Evolutionary conservation across 2,329 filamentous ascomycete species (phyloP), one percentile per base, ranked within the genome.

Genomic region (Truncatella angustata): DNA sequence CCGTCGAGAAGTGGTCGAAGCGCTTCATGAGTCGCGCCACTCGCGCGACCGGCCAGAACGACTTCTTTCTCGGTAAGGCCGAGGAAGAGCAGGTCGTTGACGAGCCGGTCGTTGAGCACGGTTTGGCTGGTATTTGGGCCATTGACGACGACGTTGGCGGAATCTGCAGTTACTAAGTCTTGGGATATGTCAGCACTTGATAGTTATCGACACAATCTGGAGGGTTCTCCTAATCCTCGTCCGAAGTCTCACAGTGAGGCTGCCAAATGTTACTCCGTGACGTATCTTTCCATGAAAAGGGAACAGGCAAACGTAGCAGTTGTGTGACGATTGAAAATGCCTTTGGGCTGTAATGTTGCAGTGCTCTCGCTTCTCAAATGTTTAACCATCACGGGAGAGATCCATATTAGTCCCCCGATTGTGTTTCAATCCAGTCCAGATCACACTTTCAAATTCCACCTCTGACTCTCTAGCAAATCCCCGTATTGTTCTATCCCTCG

Each of bases 121-220:
- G 92, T 0, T 73, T 97, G 49, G 91, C 91, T 5, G 90, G 90
- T 2, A 87, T 84, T 0, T 97, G 92, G 92, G 88, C 85, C n/a
- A 86, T 94, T 65, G 90, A 95, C 62, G 90, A 96, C 53, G 81
- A 83, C 56, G 85, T 85, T 48, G 91, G 84, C 4, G 84, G 82
- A 0, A 80, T 84, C 28, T 84, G 81, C 61, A 73, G 74, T 52
- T 81, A 80, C 55, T 84, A 49, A 24, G 11, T n/a, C 23, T 16
- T 30, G 24, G 40, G 21, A 44, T 44, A 5, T 26, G 12, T 7
- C 16, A 21, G 6, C 21, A 24, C 28, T 44, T 44, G 40, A 44
- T 44, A 44, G 40, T 44, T 23, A 44, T 26, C 28, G 21, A 21
- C n/a, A 36, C 18, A 21, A 16, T 18, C 23, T 24, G 23, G 7